Conservation (phyloP, 129 eudicot species). For the Artemisia argyi region DNA sequence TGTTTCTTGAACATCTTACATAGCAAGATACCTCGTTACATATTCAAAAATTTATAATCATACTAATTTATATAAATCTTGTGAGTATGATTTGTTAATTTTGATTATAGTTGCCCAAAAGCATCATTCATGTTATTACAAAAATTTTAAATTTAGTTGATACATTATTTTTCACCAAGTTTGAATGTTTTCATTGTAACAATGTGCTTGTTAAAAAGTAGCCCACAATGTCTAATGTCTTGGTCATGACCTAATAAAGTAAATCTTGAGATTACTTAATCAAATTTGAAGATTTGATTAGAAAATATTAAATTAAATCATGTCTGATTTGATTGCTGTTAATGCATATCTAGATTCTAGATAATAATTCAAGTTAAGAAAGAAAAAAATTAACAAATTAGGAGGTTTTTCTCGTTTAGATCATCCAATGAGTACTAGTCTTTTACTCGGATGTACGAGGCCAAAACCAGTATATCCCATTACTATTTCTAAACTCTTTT, state of each 20-base stretch:
- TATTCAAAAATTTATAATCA: too few relatives aligned
- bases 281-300: conserved; percentile 11
- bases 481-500: too few relatives aligned
- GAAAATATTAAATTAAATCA: conserved; percentile 1
- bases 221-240: conserved; percentile 27
- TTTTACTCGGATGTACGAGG: too few relatives aligned
- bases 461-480: too few relatives aligned
- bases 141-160: neutral
- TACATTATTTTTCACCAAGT: neutral
- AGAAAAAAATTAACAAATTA: too few relatives aligned
- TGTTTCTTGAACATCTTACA: neutral
- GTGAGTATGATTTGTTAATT: too few relatives aligned
- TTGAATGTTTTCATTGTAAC: neutral
- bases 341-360: conserved; percentile 11
- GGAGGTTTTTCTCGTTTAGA: too few relatives aligned
- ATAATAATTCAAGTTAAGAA: neutral
- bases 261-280: neutral
- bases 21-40: too few relatives aligned
- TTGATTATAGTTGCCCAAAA: neutral
- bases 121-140: neutral
- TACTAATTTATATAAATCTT: too few relatives aligned
- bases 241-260: conserved; percentile 39
- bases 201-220: conserved; percentile 19
- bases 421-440: too few relatives aligned
- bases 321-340: neutral